Evolutionary conservation across 2,329 filamentous ascomycete genomes (phyloP).

Genomic region (Tolypocladium ovalisporum): DNA sequence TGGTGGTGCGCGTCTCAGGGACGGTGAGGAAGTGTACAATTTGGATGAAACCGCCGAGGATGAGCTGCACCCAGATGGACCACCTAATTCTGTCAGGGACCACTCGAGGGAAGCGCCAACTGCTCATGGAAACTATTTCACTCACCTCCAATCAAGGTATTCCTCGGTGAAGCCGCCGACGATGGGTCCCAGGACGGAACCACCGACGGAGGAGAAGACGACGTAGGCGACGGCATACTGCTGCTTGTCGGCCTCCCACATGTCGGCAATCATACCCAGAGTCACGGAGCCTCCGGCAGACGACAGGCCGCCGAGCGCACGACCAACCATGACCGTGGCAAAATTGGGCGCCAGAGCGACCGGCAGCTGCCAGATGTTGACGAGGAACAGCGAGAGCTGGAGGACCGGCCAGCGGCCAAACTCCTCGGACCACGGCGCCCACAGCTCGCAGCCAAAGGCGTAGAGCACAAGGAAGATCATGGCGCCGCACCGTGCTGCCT

Average conservation of each 20-base stretch:
- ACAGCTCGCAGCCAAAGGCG: constrained; percentile 78
- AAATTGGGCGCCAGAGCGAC: constrained; percentile 67
- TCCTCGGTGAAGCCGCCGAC: constrained; percentile 67
- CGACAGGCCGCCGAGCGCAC: constrained; percentile 57
- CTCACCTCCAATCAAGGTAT: constrained; percentile 54
- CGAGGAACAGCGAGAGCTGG: constrained; percentile 60
- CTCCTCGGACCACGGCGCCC: constrained; percentile 83
- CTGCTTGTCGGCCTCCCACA: constrained; percentile 60
- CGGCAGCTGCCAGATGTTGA: constrained; percentile 68
- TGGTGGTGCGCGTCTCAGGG: constrained; percentile 66
- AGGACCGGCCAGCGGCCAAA: constrained; percentile 67
- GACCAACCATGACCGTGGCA: constrained; percentile 56
- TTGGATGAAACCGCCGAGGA: constrained; percentile 63
- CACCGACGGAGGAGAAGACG: constrained; percentile 70
- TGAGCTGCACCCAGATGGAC: constrained; percentile 79
- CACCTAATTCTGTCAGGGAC: constrained; percentile 20
- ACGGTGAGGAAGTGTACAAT: constrained; percentile 56
- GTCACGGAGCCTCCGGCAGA: constrained; percentile 66
- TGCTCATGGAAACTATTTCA: not conserved
- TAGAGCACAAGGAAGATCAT: constrained; percentile 72
- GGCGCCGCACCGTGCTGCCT: constrained; percentile 61
- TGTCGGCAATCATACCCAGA: constrained; percentile 63
- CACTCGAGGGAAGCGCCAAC: not conserved
- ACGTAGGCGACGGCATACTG: constrained; percentile 69
- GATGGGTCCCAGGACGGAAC: constrained; percentile 65